phyloP scores from a whole-genome alignment of 345 rosid genomes.

The Psidium friedrichsthalianum region DNA sequence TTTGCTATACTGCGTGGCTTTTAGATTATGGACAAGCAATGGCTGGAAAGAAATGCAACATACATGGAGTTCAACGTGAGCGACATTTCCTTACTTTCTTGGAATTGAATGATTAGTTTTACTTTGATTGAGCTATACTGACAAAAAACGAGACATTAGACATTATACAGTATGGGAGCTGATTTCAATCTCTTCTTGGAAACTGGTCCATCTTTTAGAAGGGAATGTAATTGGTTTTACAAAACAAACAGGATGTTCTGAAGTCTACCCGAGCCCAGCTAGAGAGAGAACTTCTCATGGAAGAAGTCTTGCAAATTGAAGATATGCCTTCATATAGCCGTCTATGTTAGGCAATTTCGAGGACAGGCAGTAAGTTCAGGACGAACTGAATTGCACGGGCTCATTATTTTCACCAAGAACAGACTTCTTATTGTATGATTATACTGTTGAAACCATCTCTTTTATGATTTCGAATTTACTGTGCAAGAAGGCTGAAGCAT shows the following conservation, averaged over 20 bases:
- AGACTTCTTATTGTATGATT: not conserved
- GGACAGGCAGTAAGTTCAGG: not conserved
- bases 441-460: not conserved
- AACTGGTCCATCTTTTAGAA: not conserved
- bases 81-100: not conserved
- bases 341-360: conserved; percentile 25
- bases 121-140: not conserved
- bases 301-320: conserved; percentile 63
- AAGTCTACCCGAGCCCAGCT: conserved; percentile 62
- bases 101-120: not conserved
- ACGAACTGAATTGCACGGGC: not conserved
- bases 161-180: not conserved
- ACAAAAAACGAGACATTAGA: not conserved
- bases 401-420: not conserved
- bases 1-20: conserved; percentile 85
- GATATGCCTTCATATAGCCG: conserved; percentile 88
- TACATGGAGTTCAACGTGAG: conserved; percentile 98
- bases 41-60: conserved; percentile 82
- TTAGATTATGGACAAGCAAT: conserved; percentile 87
- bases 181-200: not conserved
- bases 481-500: not conserved
- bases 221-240: not conserved
- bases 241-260: conserved; percentile 47
- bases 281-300: conserved; percentile 81
- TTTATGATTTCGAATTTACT: not conserved